Base-by-base conservation (phyloP, 495 filamentous ascomycete genomes). In the Podospora pseudoanserina region DNA sequence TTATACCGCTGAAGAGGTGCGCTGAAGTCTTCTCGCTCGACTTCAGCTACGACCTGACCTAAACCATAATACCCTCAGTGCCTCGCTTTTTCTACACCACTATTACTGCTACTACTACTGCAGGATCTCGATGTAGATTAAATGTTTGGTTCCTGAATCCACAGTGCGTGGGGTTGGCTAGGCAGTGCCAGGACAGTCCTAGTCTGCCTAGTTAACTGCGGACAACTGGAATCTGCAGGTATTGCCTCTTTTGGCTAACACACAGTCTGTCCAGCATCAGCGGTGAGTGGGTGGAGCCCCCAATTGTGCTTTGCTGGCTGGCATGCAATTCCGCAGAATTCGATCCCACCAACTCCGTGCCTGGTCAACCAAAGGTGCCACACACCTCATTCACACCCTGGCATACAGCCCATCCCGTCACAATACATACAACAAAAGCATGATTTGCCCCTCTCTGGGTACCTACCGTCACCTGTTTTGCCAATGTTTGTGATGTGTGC, bases 281-380 rank as follows among this genome's bases (percentile, higher is more conserved):
- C 61, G 61, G 13, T 34, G 30, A 63, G 34, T 39, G 61, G 11
- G 27, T 28, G 61, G n/a, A 19, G 5, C 23, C 23, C 55, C n/a
- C 23, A 63, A 67, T 71, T 74, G 54, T 58, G 71, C 65, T 67
- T 68, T 66, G 57, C 53, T 56, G 66, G 28, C 61, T 53, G 66
- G 65, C 62, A 75, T 75, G 73, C 73, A 69, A 75, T 75, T 76
- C 69, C 69, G 67, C 58, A 71, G 39, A 76, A 73, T 75, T 72
- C 72, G 70, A 74, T 76, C 66, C 68, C 68, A 66, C 70, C 65
- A 58, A 63, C 67, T 39, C 65, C 68, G 72, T 74, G 67, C 69
- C 69, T 70, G 68, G 44, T n/a, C 61, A 67, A 19, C 34, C 27
- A 9, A 9, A 57, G 65, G 49, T 63, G 63, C 67, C 67, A 62